A percentile compares a stretch with the other conserved stretches of the same genome.
Conservation (phyloP, 257 asterid genomes). For the Anisodus acutangulus region DNA sequence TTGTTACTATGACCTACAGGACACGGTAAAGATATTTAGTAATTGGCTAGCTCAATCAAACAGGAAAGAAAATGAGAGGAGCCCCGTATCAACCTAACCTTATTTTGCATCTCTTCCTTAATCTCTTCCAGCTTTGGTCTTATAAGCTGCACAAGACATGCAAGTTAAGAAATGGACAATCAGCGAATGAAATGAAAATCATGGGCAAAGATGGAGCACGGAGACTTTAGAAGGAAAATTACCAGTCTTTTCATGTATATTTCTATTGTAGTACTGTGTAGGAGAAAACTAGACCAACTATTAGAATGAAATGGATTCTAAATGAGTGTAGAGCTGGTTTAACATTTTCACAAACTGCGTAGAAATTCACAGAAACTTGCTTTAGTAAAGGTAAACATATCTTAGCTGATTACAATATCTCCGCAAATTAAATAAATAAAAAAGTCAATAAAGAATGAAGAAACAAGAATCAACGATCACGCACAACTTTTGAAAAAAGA, state of each 20-base stretch:
- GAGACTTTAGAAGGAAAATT: background rate
- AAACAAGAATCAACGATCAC: background rate
- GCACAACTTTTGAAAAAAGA: background rate
- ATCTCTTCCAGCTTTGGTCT: slow-evolving; percentile 74
- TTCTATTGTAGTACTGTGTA: background rate
- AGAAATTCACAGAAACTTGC: background rate
- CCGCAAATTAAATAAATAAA: slow-evolving; percentile 7
- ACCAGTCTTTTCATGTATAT: background rate
- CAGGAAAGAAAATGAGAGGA: slow-evolving; percentile 31
- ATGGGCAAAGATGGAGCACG: background rate
- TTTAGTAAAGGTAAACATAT: background rate
- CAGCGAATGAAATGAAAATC: background rate
- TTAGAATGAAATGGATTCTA: background rate
- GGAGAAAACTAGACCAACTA: background rate
- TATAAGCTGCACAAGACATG: slow-evolving; percentile 66
- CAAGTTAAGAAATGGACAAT: slow-evolving; percentile 23
- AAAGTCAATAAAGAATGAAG: background rate
- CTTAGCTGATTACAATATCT: slow-evolving; percentile 4
- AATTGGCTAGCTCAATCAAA: slow-evolving; percentile 8
- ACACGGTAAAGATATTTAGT: background rate
- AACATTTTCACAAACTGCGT: too few relatives aligned
- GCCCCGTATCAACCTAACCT: slow-evolving; percentile 49
- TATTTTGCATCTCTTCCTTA: slow-evolving; percentile 72
- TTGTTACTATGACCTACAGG: background rate
- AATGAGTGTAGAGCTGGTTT: background rate